Evolutionary conservation across 495 filamentous ascomycete genomes (phyloP), one percentile per base, ranked within the genome.

Genomic region (Viridothelium virens): DNA sequence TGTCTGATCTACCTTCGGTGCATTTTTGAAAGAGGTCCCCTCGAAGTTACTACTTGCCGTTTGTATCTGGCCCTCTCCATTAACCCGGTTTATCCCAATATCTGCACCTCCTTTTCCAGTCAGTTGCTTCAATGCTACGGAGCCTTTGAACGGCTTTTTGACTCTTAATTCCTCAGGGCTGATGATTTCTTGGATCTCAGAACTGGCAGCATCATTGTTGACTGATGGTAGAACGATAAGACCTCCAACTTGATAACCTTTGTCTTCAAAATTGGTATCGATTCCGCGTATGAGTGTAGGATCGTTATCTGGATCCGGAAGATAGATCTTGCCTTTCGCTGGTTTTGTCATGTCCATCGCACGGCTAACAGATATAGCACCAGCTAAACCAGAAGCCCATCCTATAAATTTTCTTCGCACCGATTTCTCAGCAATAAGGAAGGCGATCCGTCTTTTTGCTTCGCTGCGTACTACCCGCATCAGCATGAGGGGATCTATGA

Each of bases 361-460:
- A 47, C 94, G 82, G 25, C 91, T 89, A 53, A 99, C 94, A 1
- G 93, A 88, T 14, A 99, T 87, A 5, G 90, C 86, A 37, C 94
- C 94, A 63, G 91, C 88, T 67, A 86, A 81, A 48, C 89, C 81
- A 9, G 94, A 89, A 59, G 89, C 78, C 74, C 85, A 85, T 18
- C 94, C 94, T 71, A 99, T 91, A 70, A 97, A 93, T 67, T 84
- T 89, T 71, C 88, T 79, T 65, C 88, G 82, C 79, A 97, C 94
- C 4, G 92, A 97, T 71, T 96, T 96, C 65, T 93, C 92, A 3
- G 94, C 94, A 65, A 95, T 94, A 9, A 99, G 86, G 73, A 94
- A 92, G 64, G 90, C 87, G 66, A 96, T 90, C 16, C 94, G 89
- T 64, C 94, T 90, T 62, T 90, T 86, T 61, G 90, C 88, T 79